Evolutionary conservation across 352 stramenopile species (phyloP).

Genomic region (Blastocystis sp.): DNA sequence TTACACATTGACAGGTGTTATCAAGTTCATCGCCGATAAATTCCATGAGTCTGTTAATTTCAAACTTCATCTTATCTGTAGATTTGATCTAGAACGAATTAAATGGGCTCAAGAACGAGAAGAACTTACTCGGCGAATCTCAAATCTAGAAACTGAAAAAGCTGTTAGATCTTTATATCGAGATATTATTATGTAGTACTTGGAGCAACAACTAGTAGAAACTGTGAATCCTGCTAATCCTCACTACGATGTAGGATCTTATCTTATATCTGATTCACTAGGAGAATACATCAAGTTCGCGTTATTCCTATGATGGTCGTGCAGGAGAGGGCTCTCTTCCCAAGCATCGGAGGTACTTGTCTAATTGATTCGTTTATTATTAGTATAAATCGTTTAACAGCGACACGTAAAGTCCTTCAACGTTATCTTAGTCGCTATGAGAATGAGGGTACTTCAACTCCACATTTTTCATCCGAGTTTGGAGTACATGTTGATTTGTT

Average conservation of each 20-base stretch:
- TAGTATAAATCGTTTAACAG: slow-evolving; percentile 44
- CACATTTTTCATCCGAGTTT: background rate
- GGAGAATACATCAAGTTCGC: background rate
- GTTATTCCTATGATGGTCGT: background rate
- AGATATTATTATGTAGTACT: slow-evolving; percentile 13
- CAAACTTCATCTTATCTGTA: background rate
- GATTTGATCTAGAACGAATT: slow-evolving; percentile 51
- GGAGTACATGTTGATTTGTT: background rate
- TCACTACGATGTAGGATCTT: background rate
- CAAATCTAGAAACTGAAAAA: slow-evolving; percentile 29
- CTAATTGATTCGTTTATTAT: background rate
- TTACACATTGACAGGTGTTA: slow-evolving; percentile 21
- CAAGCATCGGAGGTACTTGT: background rate
- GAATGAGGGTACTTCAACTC: slow-evolving; percentile 4
- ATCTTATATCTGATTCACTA: background rate
- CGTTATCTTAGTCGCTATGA: slow-evolving; percentile 55
- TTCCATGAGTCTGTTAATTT: slow-evolving; percentile 37
- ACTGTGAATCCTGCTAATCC: background rate
- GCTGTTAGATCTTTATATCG: background rate
- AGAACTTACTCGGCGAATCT: slow-evolving; percentile 18
- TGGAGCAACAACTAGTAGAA: slow-evolving; percentile 52
- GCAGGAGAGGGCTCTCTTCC: background rate
- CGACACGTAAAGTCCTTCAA: slow-evolving; percentile 48
- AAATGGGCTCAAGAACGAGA: slow-evolving; percentile 57
- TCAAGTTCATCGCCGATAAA: slow-evolving; percentile 56